Evolutionary conservation across 1,284 basidiomycete genomes (phyloP).

Genomic region (Entoloma clypeatum): DNA sequence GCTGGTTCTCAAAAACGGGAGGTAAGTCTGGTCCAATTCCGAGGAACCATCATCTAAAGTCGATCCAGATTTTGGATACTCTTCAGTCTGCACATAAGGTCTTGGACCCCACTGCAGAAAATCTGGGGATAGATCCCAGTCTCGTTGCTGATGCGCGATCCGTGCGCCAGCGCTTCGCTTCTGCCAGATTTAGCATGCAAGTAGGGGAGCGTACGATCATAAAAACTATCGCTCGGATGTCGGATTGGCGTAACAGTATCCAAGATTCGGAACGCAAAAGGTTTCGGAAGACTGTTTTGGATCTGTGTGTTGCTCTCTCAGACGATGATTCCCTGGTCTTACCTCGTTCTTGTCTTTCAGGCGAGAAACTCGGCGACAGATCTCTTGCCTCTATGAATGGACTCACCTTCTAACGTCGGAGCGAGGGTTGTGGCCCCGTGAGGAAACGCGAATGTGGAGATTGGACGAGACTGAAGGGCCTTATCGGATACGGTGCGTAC

Average conservation of each 20-base stretch:
- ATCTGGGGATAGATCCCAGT: slow-evolving; percentile 47
- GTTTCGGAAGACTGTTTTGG: slow-evolving; percentile 64
- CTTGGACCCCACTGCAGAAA: slow-evolving; percentile 45
- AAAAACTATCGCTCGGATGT: slow-evolving; percentile 57
- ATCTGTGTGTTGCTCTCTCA: slow-evolving; percentile 49
- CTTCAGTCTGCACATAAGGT: slow-evolving; percentile 51
- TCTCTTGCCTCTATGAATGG: slow-evolving; percentile 60
- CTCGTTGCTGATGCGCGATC: slow-evolving; percentile 47
- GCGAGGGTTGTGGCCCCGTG: slow-evolving; percentile 74
- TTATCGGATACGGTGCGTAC: slow-evolving; percentile 66
- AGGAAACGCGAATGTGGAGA: slow-evolving; percentile 59
- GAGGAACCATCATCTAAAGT: neutral
- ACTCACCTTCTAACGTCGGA: slow-evolving; percentile 58
- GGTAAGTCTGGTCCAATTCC: slow-evolving; percentile 34
- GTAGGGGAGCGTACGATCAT: slow-evolving; percentile 58
- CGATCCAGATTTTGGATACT: slow-evolving; percentile 51
- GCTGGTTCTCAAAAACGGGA: slow-evolving; percentile 62
- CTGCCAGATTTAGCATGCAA: slow-evolving; percentile 55
- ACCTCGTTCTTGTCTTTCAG: slow-evolving; percentile 35
- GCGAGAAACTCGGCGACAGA: slow-evolving; percentile 65
- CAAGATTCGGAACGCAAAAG: slow-evolving; percentile 64
- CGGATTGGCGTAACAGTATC: slow-evolving; percentile 69
- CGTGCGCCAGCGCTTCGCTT: slow-evolving; percentile 49
- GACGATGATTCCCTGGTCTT: slow-evolving; percentile 1
- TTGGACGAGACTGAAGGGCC: slow-evolving; percentile 89